These are phyloP conservation scores for Tolypocladium album DNA, from an alignment of 2,329 filamentous ascomycete species.

Conservation along the genomic window DNA sequence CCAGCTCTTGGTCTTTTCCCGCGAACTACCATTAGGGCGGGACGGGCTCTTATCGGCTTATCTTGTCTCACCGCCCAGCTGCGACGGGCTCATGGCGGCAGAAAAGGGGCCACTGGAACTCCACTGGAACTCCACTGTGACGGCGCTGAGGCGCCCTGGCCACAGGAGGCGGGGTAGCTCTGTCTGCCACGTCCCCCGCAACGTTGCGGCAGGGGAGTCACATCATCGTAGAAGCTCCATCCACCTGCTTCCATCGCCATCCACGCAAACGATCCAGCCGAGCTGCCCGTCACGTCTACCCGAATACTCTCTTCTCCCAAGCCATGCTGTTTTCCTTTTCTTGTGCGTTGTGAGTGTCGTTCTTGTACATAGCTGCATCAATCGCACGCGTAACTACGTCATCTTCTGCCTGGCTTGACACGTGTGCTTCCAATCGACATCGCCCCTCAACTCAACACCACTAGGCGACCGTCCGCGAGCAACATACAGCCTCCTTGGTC, in stretches of 20 bases:
- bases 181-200: neutral
- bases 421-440: neutral
- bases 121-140: neutral
- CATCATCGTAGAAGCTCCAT: conserved; percentile 1
- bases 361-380: neutral
- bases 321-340: neutral
- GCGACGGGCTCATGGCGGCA: neutral
- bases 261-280: neutral
- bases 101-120: neutral
- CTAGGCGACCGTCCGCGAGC: neutral
- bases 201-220: neutral
- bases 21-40: neutral
- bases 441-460: neutral
- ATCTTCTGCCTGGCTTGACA: neutral
- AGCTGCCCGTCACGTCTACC: neutral
- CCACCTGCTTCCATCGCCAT: conserved; percentile 5
- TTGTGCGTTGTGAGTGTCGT: neutral
- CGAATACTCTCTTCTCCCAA: neutral
- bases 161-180: conserved; percentile 2
- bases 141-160: neutral
- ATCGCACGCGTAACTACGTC: neutral
- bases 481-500: neutral
- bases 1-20: neutral
- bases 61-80: neutral
- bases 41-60: conserved; percentile 1